Base-by-base conservation (phyloP, 352 stramenopile genomes). In the Pythium plurisporium region DNA sequence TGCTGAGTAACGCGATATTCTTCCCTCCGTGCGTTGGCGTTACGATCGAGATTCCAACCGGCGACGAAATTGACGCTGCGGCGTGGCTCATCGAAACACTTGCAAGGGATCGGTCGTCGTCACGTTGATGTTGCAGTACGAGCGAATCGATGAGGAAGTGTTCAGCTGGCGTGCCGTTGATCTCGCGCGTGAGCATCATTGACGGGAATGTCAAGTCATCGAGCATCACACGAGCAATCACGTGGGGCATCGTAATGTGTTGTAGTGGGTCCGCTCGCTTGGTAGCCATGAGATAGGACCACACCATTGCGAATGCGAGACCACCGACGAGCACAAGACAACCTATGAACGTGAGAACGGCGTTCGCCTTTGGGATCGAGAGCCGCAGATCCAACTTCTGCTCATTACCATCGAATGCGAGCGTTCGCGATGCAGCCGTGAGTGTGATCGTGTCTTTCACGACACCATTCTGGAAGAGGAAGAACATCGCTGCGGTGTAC, bases 401-500 rank as follows among this genome's bases (percentile, higher is more conserved):
- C 3, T 46, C 20, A 29, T 56, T 56, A 12, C 36, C 36, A 25
- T 56, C 48, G 25, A 56, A 37, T 26, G 48, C 25, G 20, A 56
- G 48, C 12, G 34, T 38, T 38, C 9, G 15, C 36, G 36, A n/a
- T 17, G 36, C 6, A 17, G n/a, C 36, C 36, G 36, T 43, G 30
- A 36, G n/a, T n/a, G n/a, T 36, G 30, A 12, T 12, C 30, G 7
- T 36, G 30, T 36, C 30, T 43, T 43, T 27, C 4, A 29, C 48
- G 2, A 56, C 34, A n/a, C 34, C 48, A n/a, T 56, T 36, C 25
- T 56, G 48, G 48, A 56, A 56, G 23, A 56, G 48, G 23, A 56
- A 56, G 26, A 56, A 56, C 3, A 46, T 22, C n/a, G 34, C 36
- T 7, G 48, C 48, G 14, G 34, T 46, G 48, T 56, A 56, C 4